Evolutionary conservation across 2,329 filamentous ascomycete genomes (phyloP), one percentile per base, ranked within the genome.

Genomic region (Albifimbria verrucaria): DNA sequence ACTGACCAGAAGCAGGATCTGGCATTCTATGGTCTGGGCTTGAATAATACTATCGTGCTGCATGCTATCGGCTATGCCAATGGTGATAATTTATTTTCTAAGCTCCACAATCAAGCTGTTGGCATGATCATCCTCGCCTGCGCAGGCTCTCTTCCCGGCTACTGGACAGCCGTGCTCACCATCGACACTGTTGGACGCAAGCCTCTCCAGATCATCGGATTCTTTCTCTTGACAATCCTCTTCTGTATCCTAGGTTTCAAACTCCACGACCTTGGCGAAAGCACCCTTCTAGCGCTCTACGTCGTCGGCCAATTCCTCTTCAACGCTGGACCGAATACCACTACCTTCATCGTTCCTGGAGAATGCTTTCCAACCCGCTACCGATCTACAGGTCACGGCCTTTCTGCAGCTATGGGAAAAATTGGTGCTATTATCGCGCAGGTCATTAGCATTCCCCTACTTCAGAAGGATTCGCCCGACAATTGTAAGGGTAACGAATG

Each of bases 171-270:
- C 2, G 82, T 92, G 24, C 77, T 87, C 12, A 84, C 82, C 1
- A 83, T 92, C 55, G 90, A 93, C 68, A 90, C 81, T 1, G 61
- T 92, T 17, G 90, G 90, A 10, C 87, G 90, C 55, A 92, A 90
- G 69, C 80, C 88, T 1, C 86, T 94, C 23, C 90, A 90, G 67
- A 68, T 88, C 2, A 65, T 79, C 44, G 85, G 85, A 17, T 88
- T 88, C 66, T 59, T 76, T 2, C 63, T 87, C 17, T 73, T 89
- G 4, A 87, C 83, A 2, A 71, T 83, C 44, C 65, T 87, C 11
- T 88, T 88, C 64, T 77, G 77, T 61, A 64, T 86, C 39, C 78
- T 88, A 51, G 86, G 86, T 2, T 87, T 87, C 60, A 75, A 74
- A 20, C 82, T 82, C 56, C 59, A 81, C 55, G 68, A 68, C 15